Evolutionary conservation across 371 early-diverging fungal species (phyloP).

Genomic region (Mucor indicus): DNA sequence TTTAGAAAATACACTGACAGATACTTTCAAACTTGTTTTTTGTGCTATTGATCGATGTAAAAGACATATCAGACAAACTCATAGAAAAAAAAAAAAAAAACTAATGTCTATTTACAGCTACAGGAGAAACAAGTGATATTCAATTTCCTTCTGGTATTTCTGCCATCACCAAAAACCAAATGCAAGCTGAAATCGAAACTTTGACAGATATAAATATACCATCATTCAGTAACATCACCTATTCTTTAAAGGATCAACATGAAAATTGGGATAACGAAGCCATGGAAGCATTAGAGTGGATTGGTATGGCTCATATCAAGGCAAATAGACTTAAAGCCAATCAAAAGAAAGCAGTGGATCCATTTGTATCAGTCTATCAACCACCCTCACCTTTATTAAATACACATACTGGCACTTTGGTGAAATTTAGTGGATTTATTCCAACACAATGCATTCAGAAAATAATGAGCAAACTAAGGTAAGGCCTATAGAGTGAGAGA

Average conservation of each 20-base stretch:
- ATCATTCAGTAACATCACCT: conserved; percentile 18
- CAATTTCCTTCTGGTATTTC: conserved; percentile 19
- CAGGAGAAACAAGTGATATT: conserved; percentile 30
- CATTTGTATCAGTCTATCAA: conserved; percentile 54
- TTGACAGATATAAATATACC: conserved; percentile 30
- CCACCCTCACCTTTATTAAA: conserved; percentile 28
- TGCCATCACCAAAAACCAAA: conserved; percentile 13
- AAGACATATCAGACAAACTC: too few species aligned
- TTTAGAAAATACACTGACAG: conserved; percentile 47
- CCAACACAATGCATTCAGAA: conserved; percentile 28
- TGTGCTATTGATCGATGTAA: conserved; percentile 39
- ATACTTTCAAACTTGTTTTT: conserved; percentile 40
- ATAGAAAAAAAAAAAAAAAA: background rate
- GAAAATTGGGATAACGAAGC: conserved; percentile 35
- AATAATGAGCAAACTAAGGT: conserved; percentile 30
- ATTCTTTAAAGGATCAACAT: conserved; percentile 13
- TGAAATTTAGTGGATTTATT: conserved; percentile 38
- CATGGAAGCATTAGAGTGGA: conserved; percentile 58
- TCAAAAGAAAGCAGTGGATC: conserved; percentile 12
- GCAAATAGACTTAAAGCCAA: conserved; percentile 39
- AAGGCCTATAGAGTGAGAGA: background rate
- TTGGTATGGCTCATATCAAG: conserved; percentile 55
- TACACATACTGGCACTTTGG: conserved; percentile 18
- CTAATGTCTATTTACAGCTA: conserved; percentile 10
- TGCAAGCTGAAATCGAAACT: conserved; percentile 17